Evolutionary conservation across 2,329 filamentous ascomycete species (phyloP).

Genomic region (Orbilia oligospora): DNA sequence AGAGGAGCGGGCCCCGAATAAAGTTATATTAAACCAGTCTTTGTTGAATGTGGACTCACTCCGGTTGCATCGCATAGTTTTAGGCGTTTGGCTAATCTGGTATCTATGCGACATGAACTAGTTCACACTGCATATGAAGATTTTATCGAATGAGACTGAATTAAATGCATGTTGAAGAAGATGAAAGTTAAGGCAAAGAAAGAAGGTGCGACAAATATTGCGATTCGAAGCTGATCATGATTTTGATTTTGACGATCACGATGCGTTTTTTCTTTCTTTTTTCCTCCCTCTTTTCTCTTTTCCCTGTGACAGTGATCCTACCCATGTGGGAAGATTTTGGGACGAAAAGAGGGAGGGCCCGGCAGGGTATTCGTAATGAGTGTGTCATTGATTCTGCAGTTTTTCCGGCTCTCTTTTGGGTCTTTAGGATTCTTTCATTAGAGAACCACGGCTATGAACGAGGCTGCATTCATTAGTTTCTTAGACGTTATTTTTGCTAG

Average conservation of each 20-base stretch:
- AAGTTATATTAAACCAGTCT: background rate
- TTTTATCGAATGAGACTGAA: no score
- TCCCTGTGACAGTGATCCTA: background rate
- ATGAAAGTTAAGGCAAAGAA: background rate
- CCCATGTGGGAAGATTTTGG: slow-evolving; percentile 33
- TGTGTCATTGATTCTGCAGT: background rate
- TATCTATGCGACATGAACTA: no score
- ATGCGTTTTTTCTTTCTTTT: background rate
- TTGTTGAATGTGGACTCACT: slow-evolving; percentile 18
- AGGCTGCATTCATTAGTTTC: background rate
- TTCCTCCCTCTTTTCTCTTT: no score
- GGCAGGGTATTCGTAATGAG: slow-evolving; percentile 18
- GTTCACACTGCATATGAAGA: no score
- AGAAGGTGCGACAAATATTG: slow-evolving; percentile 16
- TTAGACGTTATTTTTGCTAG: background rate
- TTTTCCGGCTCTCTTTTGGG: background rate
- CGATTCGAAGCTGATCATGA: background rate
- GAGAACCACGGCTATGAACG: no score
- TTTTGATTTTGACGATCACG: slow-evolving; percentile 2
- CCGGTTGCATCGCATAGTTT: slow-evolving; percentile 36
- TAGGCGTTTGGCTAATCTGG: slow-evolving; percentile 8
- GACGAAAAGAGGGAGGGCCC: background rate
- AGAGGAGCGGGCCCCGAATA: background rate
- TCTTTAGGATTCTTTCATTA: background rate
- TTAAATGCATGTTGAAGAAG: no score